A percentile compares a stretch with the other conserved stretches of the same genome.
These are phyloP conservation scores for Priceomyces haplophilus DNA, from an alignment of 805 yeast species.

Conservation along the genomic window DNA sequence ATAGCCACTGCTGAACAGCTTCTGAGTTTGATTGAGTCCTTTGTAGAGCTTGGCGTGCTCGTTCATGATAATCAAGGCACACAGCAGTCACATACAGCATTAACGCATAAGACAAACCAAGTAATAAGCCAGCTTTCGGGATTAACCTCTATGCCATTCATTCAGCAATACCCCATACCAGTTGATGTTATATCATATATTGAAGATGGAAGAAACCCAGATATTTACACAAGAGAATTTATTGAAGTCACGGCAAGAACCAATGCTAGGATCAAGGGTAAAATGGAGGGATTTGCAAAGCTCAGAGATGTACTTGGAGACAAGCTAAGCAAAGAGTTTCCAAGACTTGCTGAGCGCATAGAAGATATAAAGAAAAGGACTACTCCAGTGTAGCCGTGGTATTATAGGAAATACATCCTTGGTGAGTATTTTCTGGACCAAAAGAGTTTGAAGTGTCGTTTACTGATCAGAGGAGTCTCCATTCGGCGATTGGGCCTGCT, in stretches of 20 bases:
- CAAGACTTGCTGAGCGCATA: conserved; percentile 62
- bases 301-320: conserved; percentile 65
- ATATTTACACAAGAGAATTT: conserved; percentile 93
- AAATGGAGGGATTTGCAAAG: conserved; percentile 63
- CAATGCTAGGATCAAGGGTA: conserved; percentile 85
- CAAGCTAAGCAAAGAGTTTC: conserved; percentile 73
- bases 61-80: conserved; percentile 94
- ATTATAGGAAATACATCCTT: too few relatives aligned
- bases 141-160: conserved; percentile 29
- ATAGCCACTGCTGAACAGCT: conserved; percentile 29
- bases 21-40: conserved; percentile 54
- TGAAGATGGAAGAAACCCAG: conserved; percentile 96
- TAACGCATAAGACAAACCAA: conserved; percentile 42
- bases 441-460: too few relatives aligned
- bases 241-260: conserved; percentile 89
- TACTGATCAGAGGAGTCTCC: too few relatives aligned
- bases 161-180: conserved; percentile 54
- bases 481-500: too few relatives aligned
- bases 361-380: conserved; percentile 53
- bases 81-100: conserved; percentile 61
- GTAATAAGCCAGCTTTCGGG: conserved; percentile 36
- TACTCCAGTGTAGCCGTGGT: background rate
- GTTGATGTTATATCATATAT: conserved; percentile 86
- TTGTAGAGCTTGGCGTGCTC: conserved; percentile 84
- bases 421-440: too few relatives aligned